Evolutionary conservation across 2,329 filamentous ascomycete genomes (phyloP).

Genomic region (Acrodontium crateriforme): DNA sequence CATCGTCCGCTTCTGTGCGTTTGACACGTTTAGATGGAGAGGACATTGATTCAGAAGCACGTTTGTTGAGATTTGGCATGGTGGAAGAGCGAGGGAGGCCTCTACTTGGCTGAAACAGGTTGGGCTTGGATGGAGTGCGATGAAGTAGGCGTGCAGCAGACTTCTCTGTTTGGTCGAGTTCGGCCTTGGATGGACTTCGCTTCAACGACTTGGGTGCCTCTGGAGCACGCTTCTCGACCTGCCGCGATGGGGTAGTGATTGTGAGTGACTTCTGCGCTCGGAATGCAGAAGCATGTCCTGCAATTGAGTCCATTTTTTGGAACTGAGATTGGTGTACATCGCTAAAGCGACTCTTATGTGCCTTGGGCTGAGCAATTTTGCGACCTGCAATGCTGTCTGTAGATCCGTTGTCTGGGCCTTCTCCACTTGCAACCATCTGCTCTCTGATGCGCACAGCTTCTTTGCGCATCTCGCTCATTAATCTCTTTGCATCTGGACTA

Average conservation of each 20-base stretch:
- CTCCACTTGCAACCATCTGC: conserved; percentile 48
- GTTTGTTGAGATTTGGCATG: conserved; percentile 11
- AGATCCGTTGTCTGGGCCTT: conserved; percentile 30
- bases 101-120: conserved; percentile 12
- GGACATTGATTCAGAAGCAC: conserved; percentile 20
- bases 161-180: conserved; percentile 43
- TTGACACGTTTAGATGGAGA: conserved; percentile 49
- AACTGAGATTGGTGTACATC: conserved; percentile 78
- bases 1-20: conserved; percentile 51
- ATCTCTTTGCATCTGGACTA: conserved; percentile 45
- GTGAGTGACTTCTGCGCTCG: conserved; percentile 28
- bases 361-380: conserved; percentile 67
- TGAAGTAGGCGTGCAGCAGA: conserved; percentile 17
- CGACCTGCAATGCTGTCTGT: conserved; percentile 29
- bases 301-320: conserved; percentile 96
- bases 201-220: conserved; percentile 32
- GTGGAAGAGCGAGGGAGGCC: conserved; percentile 13
- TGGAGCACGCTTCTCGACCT: conserved; percentile 1
- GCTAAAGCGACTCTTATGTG: conserved; percentile 67
- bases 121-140: conserved; percentile 14
- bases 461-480: conserved; percentile 55
- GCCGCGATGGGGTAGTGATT: conserved; percentile 3
- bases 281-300: conserved; percentile 68
- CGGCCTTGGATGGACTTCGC: conserved; percentile 45
- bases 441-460: conserved; percentile 59